phyloP scores from a whole-genome alignment of 2,329 filamentous ascomycete species.

The Fusarium anguioides region DNA sequence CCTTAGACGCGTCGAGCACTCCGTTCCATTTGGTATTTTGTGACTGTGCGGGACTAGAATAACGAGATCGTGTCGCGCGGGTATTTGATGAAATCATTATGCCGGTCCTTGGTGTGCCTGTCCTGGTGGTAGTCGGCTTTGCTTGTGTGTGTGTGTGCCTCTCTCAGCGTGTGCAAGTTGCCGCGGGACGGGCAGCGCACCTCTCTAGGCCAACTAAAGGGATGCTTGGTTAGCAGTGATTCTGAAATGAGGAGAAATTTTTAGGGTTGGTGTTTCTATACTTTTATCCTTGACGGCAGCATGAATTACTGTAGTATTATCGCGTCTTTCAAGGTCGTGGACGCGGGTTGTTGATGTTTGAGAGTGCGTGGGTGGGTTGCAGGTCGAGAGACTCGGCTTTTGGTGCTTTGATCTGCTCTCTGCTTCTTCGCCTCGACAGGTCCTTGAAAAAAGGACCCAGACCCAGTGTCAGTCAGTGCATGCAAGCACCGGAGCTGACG shows the following conservation, averaged over 20 bases:
- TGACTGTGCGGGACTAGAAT: constrained; percentile 63
- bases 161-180: constrained; percentile 35
- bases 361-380: constrained; percentile 41
- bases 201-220: constrained; percentile 46
- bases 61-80: constrained; percentile 66
- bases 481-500: constrained; percentile 37
- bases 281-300: constrained; percentile 47
- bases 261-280: constrained; percentile 27
- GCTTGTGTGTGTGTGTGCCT: constrained; percentile 16
- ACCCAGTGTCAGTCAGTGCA: constrained; percentile 30
- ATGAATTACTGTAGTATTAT: constrained; percentile 49
- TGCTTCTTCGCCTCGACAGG: constrained; percentile 17
- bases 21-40: constrained; percentile 47
- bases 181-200: constrained; percentile 47
- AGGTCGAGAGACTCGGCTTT: constrained; percentile 34
- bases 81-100: constrained; percentile 58
- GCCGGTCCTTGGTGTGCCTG: constrained; percentile 22
- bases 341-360: constrained; percentile 48
- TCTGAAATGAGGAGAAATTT: constrained; percentile 3
- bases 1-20: constrained; percentile 54
- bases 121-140: constrained; percentile 28
- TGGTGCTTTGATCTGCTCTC: constrained; percentile 24
- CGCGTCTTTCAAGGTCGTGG: constrained; percentile 47
- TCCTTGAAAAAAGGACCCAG: constrained; percentile 24
- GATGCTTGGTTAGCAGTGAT: constrained; percentile 29